Evolutionary conservation across 257 asterid species (phyloP), one percentile per base, ranked within the genome.

Genomic region (Nicotiana attenuata): DNA sequence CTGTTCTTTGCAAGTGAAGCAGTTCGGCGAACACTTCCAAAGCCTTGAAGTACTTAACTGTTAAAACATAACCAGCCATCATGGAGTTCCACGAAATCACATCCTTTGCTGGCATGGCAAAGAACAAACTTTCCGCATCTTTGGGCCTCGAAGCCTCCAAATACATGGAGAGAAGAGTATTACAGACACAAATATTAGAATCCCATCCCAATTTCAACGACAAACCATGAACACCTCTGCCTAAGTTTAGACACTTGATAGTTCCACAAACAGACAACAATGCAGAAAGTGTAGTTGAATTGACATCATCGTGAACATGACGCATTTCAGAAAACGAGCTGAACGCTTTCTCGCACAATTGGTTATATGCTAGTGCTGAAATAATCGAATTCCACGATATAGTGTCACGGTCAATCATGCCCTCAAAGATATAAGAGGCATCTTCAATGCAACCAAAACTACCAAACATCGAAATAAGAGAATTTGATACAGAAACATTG

Each of bases 351-450:
- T 87, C 90, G 35, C 61, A 81, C n/a, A 87, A 87, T 24, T 86
- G 81, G 81, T 89, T 92, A 79, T 88, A 84, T 64, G 94, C 90
- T 77, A 82, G 91, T 50, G 90, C 93, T 19, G 96, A 92, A 81
- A 94, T 93, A 65, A 94, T 65, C 9, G 98, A 94, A 88, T 94
- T 94, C 98, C 98, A 94, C 0, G 97, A 93, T 81, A 94, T 91
- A 13, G 90, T 91, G 85, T 94, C 97, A 5, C 24, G 90, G 38
- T 88, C 90, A 33, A 86, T 85, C 95, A 94, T 89, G 82, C 64
- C 81, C 76, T 90, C 66, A 63, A 94, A 94, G 57, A 92, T 87
- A 87, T 85, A 85, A 59, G 63, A 71, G 76, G 96, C 91, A 17
- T 87, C 86, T 56, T 88, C 90, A 8, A 90, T 78, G 82, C 82